Conservation (phyloP, 345 rosid species). For the Noccaea bulbosa region DNA sequence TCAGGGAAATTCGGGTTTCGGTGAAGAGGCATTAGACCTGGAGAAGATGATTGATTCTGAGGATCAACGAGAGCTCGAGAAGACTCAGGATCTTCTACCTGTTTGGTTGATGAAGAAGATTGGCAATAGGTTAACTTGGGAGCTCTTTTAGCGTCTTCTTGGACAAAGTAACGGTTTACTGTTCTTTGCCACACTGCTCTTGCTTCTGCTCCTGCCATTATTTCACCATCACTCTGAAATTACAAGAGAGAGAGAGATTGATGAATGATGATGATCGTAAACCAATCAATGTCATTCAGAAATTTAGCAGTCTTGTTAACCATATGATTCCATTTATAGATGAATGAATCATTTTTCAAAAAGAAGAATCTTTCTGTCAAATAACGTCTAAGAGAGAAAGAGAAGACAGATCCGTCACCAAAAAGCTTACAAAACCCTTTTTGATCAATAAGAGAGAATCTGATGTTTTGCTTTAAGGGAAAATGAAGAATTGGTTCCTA, state of each 20-base stretch:
- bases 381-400: background rate
- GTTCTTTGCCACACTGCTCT: slow-evolving; percentile 93
- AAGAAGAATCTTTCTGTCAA: slow-evolving; percentile 37
- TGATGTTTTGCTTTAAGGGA: slow-evolving; percentile 37
- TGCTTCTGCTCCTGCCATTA: slow-evolving; percentile 93
- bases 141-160: slow-evolving; percentile 98
- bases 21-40: slow-evolving; percentile 63
- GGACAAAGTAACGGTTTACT: slow-evolving; percentile 91
- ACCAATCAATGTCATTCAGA: slow-evolving; percentile 23
- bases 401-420: slow-evolving; percentile 38
- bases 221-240: slow-evolving; percentile 38
- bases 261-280: background rate
- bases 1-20: slow-evolving; percentile 53
- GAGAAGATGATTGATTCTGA: slow-evolving; percentile 47
- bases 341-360: slow-evolving; percentile 13
- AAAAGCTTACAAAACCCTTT: slow-evolving; percentile 11
- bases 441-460: slow-evolving; percentile 26
- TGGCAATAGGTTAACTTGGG: slow-evolving; percentile 90
- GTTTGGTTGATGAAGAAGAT: slow-evolving; percentile 67
- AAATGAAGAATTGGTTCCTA: slow-evolving; percentile 35
- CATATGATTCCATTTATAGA: slow-evolving; percentile 18
- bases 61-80: slow-evolving; percentile 49
- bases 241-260: background rate
- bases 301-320: background rate
- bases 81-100: slow-evolving; percentile 59